These are phyloP conservation scores for Glycine latifolia DNA, from an alignment of 306 rosid genomes.

Conservation along the genomic window DNA sequence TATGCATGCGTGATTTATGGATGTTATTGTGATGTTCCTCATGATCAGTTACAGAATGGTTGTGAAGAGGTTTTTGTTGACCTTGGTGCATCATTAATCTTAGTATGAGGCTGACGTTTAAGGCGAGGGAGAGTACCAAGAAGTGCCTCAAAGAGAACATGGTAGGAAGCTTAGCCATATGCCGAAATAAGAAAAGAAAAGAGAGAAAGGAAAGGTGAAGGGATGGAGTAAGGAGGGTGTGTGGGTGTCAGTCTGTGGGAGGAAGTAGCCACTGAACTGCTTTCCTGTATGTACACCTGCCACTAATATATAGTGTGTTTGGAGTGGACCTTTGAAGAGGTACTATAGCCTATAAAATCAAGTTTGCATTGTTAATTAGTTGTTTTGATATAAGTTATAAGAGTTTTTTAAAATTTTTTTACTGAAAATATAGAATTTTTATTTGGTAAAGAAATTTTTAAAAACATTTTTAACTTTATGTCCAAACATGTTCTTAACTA, in stretches of 20 bases:
- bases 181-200: not conserved
- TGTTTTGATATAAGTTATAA: too few relatives aligned
- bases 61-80: conserved; percentile 35
- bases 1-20: not conserved
- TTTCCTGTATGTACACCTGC: not conserved
- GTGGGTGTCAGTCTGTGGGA: too few relatives aligned
- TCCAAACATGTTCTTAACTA: too few relatives aligned
- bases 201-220: conserved; percentile 16
- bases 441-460: too few relatives aligned
- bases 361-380: too few relatives aligned
- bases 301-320: conserved; percentile 1
- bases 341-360: too few relatives aligned
- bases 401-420: too few relatives aligned
- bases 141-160: conserved; percentile 58
- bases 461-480: too few relatives aligned
- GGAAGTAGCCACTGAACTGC: not conserved
- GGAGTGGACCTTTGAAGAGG: too few relatives aligned
- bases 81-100: conserved; percentile 36
- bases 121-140: conserved; percentile 69
- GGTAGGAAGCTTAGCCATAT: conserved; percentile 54
- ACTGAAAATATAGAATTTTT: too few relatives aligned
- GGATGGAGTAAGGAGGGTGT: not conserved
- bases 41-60: not conserved
- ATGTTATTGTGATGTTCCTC: not conserved
- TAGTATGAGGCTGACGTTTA: conserved; percentile 70